Percentiles rank a stretch among this genome's conserved stretches.
Conservation (phyloP, 2,329 filamentous ascomycete species). For the Chlorencoelia australis region DNA sequence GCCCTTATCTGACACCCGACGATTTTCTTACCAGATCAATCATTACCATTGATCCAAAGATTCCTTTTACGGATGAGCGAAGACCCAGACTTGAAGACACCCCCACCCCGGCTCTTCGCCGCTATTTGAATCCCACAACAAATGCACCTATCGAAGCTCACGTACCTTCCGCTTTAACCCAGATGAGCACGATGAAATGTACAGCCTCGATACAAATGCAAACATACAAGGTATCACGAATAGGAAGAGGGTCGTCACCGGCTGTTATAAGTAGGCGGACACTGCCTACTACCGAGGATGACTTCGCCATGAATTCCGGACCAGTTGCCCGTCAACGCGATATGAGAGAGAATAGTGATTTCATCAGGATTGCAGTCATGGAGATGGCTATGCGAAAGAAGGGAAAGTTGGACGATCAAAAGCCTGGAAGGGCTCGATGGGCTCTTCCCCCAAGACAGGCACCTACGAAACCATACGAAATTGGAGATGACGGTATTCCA, state of each 20-base stretch:
- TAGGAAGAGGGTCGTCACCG: conserved; percentile 30
- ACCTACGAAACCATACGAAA: conserved; percentile 42
- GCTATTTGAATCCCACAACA: conserved; percentile 57
- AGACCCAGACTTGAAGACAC: conserved; percentile 54
- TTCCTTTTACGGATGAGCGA: conserved; percentile 58
- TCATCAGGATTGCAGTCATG: conserved; percentile 61
- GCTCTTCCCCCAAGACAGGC: conserved; percentile 55
- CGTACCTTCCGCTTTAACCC: conserved; percentile 26
- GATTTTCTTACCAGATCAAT: conserved; percentile 59
- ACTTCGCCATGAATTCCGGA: conserved; percentile 29
- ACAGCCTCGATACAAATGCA: conserved; percentile 64
- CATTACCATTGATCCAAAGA: conserved; percentile 54
- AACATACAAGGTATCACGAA: conserved; percentile 43
- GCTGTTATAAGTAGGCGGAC: conserved; percentile 23
- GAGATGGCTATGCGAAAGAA: conserved; percentile 61
- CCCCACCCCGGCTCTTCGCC: conserved; percentile 54
- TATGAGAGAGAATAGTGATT: conserved; percentile 60
- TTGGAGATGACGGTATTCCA: conserved; percentile 48
- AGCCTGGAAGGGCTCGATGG: conserved; percentile 58
- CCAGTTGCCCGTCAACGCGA: conserved; percentile 50
- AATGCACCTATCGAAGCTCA: conserved; percentile 35
- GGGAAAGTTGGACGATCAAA: conserved; percentile 56
- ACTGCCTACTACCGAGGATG: conserved; percentile 20
- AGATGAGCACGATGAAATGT: conserved; percentile 35
- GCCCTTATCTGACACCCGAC: conserved; percentile 54